These are phyloP conservation scores for Cladophialophora exuberans DNA, from an alignment of 2,329 filamentous ascomycete species.

Conservation along the genomic window DNA sequence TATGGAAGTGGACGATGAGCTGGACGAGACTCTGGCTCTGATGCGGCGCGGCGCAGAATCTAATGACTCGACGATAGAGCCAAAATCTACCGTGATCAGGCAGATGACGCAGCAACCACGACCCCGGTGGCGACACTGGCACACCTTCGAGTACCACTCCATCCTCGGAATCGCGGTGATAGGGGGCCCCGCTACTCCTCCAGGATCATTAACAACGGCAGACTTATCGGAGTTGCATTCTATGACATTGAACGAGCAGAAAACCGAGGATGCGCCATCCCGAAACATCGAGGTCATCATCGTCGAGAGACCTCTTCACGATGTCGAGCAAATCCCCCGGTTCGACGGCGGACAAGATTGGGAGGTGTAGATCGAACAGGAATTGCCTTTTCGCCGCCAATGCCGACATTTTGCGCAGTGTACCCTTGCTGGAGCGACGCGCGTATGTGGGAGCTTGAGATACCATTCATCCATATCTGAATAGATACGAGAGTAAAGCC, in stretches of 20 bases:
- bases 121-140: slow-evolving; percentile 62
- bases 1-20: slow-evolving; percentile 10
- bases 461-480: too few relatives aligned
- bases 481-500: too few relatives aligned
- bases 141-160: slow-evolving; percentile 91
- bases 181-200: slow-evolving; percentile 31
- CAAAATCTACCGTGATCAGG: slow-evolving; percentile 32
- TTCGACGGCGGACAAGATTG: slow-evolving; percentile 64
- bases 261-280: neutral
- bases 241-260: too few relatives aligned
- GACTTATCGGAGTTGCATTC: neutral
- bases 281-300: slow-evolving; percentile 73
- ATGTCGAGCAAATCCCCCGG: slow-evolving; percentile 74
- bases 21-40: slow-evolving; percentile 38
- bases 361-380: slow-evolving; percentile 19
- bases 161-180: slow-evolving; percentile 75
- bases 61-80: slow-evolving; percentile 31
- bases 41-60: slow-evolving; percentile 29
- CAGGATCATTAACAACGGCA: neutral
- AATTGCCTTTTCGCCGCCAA: too few relatives aligned
- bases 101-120: slow-evolving; percentile 14
- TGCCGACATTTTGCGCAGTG: too few relatives aligned
- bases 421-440: too few relatives aligned
- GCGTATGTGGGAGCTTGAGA: too few relatives aligned
- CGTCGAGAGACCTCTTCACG: slow-evolving; percentile 83